phyloP scores from a whole-genome alignment of 1,284 basidiomycete genomes.

The Leccinum insolens region DNA sequence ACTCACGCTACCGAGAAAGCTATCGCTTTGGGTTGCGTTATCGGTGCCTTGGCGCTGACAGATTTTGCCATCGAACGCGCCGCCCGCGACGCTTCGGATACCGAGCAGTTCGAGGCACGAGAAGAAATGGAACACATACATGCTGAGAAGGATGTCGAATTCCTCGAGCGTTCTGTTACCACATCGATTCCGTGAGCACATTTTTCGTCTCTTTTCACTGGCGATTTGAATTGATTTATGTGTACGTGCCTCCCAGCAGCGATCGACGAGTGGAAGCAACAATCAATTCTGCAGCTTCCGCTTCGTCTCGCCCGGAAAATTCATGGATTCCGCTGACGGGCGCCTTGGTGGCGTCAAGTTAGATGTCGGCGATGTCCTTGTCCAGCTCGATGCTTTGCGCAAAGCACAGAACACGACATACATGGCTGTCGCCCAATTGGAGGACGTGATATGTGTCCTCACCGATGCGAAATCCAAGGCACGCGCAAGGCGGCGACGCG shows the following conservation, averaged over 20 bases:
- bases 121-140: background rate
- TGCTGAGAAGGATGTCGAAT: background rate
- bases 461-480: slow-evolving; percentile 1
- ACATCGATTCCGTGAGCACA: slow-evolving; percentile 7
- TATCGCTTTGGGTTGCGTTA: background rate
- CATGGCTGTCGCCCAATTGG: slow-evolving; percentile 15
- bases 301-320: background rate
- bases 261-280: background rate
- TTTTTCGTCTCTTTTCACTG: background rate
- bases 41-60: background rate
- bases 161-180: background rate
- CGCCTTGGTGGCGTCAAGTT: slow-evolving; percentile 8
- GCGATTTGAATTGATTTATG: slow-evolving; percentile 3
- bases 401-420: slow-evolving; percentile 19
- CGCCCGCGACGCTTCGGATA: background rate
- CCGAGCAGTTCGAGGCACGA: background rate
- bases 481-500: background rate
- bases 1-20: background rate
- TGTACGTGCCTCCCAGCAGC: background rate
- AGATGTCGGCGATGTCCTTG: slow-evolving; percentile 22
- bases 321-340: background rate
- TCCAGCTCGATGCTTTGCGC: slow-evolving; percentile 19
- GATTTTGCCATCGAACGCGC: background rate
- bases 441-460: slow-evolving; percentile 18
- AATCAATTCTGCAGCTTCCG: background rate